phyloP scores from a whole-genome alignment of 306 rosid genomes.

The Glycine latifolia region DNA sequence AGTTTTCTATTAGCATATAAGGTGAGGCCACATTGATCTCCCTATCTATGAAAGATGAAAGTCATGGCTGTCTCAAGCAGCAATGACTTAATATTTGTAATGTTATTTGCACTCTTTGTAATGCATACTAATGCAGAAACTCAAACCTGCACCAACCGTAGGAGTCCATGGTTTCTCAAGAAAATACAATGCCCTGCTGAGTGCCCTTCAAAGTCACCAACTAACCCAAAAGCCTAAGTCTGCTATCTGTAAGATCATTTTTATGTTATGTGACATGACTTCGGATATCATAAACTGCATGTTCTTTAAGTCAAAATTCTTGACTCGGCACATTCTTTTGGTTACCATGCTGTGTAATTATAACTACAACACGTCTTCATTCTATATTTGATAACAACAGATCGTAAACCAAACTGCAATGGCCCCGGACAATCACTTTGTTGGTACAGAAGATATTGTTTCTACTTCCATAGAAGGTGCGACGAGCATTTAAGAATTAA shows the following conservation, averaged over 20 bases:
- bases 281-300: not conserved
- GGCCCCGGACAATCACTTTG: slow-evolving; percentile 52
- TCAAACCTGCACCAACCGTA: slow-evolving; percentile 46
- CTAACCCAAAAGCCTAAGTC: slow-evolving; percentile 64
- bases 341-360: not conserved
- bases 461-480: too few species aligned
- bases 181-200: slow-evolving; percentile 59
- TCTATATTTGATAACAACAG: slow-evolving; percentile 43
- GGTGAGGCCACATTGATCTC: not conserved
- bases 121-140: slow-evolving; percentile 45
- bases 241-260: slow-evolving; percentile 61
- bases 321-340: not conserved
- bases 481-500: not conserved
- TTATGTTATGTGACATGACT: not conserved
- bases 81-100: slow-evolving; percentile 28
- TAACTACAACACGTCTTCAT: slow-evolving; percentile 9
- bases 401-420: slow-evolving; percentile 65
- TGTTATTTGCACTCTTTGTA: slow-evolving; percentile 49
- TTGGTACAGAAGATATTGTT: too few species aligned
- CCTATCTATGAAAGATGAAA: slow-evolving; percentile 20
- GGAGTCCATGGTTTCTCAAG: slow-evolving; percentile 63
- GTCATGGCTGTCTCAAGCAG: slow-evolving; percentile 54
- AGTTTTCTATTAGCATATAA: slow-evolving; percentile 36
- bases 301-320: not conserved
- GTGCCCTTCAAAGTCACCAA: slow-evolving; percentile 64